These are phyloP conservation scores for Balansia obtecta DNA, from an alignment of 2,329 filamentous ascomycete species.

Conservation along the genomic window DNA sequence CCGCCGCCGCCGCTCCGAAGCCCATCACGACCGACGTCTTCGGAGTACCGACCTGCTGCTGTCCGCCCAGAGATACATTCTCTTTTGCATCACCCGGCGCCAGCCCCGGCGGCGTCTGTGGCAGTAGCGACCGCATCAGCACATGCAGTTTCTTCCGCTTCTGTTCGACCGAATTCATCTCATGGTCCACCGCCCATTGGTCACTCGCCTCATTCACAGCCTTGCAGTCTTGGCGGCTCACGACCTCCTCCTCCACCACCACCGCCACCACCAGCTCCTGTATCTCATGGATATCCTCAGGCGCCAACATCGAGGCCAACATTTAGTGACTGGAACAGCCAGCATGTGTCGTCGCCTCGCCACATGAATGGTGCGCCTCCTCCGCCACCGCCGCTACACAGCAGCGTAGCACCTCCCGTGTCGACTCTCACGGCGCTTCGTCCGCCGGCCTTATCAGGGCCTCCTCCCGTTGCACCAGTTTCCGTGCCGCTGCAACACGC, in stretches of 20 bases:
- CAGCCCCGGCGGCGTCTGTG: background rate
- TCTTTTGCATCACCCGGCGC: conserved; percentile 8
- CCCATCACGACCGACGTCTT: conserved; percentile 14
- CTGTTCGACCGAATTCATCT: conserved; percentile 12
- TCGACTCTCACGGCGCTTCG: conserved; percentile 33
- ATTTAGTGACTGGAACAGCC: conserved; percentile 38
- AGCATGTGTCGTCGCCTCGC: conserved; percentile 34
- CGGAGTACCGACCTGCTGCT: conserved; percentile 14
- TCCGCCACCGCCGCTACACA: conserved; percentile 20
- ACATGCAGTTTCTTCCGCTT: conserved; percentile 5
- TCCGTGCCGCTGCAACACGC: conserved; percentile 28
- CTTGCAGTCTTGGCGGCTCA: conserved; percentile 16
- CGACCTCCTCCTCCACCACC: conserved; percentile 12
- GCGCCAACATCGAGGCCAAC: conserved; percentile 14
- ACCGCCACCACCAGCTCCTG: conserved; percentile 3
- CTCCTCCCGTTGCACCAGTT: conserved; percentile 28
- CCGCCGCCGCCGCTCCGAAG: conserved; percentile 15
- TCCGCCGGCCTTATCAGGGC: conserved; percentile 33
- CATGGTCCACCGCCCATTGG: conserved; percentile 8
- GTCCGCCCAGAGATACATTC: conserved; percentile 10
- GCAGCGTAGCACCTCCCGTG: conserved; percentile 14
- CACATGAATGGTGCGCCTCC: conserved; percentile 37
- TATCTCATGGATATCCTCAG: conserved; percentile 16
- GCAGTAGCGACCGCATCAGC: background rate
- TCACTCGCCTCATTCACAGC: conserved; percentile 9